phyloP scores from a whole-genome alignment of 208 protist species.

The Wallacemonas sp. region DNA sequence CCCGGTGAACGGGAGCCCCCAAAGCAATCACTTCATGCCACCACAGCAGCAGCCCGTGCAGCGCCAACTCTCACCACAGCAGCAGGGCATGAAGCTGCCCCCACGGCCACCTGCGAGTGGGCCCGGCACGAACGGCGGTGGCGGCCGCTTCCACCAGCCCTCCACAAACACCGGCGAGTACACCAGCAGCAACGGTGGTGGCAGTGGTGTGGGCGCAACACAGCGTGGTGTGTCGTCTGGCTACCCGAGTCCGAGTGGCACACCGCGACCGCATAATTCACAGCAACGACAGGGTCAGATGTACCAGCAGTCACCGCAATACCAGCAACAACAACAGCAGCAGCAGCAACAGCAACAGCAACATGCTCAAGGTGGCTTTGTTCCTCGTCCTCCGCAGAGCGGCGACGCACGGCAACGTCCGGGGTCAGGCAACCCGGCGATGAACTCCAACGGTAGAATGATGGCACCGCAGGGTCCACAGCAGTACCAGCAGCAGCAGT shows the following conservation, averaged over 20 bases:
- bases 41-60: neutral
- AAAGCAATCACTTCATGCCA: neutral
- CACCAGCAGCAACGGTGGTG: neutral
- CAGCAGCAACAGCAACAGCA: neutral
- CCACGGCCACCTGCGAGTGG: neutral
- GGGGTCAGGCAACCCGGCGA: neutral
- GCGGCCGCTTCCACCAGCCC: conserved; percentile 5
- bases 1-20: neutral
- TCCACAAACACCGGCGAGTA: neutral
- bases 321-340: conserved; percentile 2
- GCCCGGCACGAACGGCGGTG: neutral
- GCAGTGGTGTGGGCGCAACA: too few species aligned
- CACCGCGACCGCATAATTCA: too few species aligned
- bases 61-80: neutral
- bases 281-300: neutral
- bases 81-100: neutral
- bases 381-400: conserved; percentile 1
- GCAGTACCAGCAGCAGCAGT: neutral
- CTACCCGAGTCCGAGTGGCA: too few species aligned
- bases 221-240: too few species aligned
- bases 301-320: neutral
- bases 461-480: neutral
- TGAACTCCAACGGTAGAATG: neutral
- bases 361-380: neutral
- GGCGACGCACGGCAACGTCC: too few species aligned